Conservation (phyloP, 345 rosid genomes). For the Moringa oleifera region DNA sequence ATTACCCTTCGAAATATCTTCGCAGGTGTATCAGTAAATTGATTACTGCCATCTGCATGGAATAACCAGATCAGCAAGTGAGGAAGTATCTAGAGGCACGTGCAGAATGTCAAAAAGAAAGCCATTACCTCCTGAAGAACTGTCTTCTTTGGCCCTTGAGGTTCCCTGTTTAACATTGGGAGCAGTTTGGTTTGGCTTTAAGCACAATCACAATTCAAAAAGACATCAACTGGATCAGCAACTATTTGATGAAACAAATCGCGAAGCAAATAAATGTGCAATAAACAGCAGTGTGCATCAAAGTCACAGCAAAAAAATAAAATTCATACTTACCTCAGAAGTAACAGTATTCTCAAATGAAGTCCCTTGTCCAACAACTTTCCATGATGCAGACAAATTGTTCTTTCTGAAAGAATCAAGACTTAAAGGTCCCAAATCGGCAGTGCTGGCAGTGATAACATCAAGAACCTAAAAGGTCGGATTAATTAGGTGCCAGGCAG, state of each 20-base stretch:
- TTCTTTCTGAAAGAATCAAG: slow-evolving; percentile 76
- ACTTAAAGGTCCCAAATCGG: slow-evolving; percentile 77
- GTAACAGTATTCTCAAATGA: slow-evolving; percentile 22
- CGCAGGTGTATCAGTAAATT: slow-evolving; percentile 53
- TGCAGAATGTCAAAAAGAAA: slow-evolving; percentile 11
- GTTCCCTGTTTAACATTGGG: slow-evolving; percentile 29
- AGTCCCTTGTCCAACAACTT: slow-evolving; percentile 31
- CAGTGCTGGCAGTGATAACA: slow-evolving; percentile 57
- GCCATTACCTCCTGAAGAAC: slow-evolving; percentile 31
- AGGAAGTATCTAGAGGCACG: slow-evolving; percentile 6
- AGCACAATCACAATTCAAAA: slow-evolving; percentile 17
- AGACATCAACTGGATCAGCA: slow-evolving; percentile 18
- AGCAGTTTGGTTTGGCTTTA: slow-evolving; percentile 35
- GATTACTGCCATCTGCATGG: slow-evolving; percentile 44
- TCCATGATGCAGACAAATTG: slow-evolving; percentile 81
- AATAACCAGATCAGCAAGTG: slow-evolving; percentile 15
- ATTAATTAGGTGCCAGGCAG: slow-evolving; percentile 5
- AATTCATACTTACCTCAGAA: slow-evolving; percentile 43
- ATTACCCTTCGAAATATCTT: slow-evolving; percentile 76
- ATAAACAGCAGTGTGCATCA: background rate
- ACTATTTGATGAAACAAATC: slow-evolving; percentile 15
- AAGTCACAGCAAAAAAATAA: slow-evolving; percentile 1
- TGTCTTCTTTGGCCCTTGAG: slow-evolving; percentile 31
- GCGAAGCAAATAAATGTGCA: background rate
- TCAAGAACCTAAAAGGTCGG: slow-evolving; percentile 53